phyloP scores from a whole-genome alignment of 108 stramenopile species.

The Hondaea fermentalgiana region DNA sequence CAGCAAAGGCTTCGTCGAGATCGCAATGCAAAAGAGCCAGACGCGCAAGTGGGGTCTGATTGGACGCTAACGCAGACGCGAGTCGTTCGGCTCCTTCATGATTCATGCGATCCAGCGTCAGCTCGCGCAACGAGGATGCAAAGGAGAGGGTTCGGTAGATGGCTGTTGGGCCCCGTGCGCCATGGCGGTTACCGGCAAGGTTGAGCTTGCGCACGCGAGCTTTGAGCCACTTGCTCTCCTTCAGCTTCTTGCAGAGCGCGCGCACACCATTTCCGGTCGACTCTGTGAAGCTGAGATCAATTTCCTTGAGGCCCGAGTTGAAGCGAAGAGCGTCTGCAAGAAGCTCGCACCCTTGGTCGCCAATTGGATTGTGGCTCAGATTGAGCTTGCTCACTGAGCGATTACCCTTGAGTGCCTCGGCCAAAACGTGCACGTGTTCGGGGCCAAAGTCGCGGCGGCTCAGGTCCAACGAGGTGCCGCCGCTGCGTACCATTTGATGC shows the following conservation, averaged over 20 bases:
- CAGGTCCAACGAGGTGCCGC: background rate
- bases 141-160: background rate
- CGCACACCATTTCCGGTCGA: background rate
- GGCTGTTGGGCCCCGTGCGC: background rate
- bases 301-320: background rate
- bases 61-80: background rate
- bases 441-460: background rate
- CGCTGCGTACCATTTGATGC: background rate
- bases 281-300: background rate
- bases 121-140: background rate
- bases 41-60: background rate
- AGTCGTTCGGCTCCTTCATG: background rate
- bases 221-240: slow-evolving; percentile 8
- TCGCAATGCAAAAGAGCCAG: background rate
- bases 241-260: background rate
- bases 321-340: background rate
- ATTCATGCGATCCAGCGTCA: background rate
- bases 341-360: background rate
- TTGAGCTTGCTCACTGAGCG: background rate
- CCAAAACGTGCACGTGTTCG: background rate
- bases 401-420: background rate
- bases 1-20: background rate
- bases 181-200: background rate
- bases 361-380: background rate
- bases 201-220: background rate